Conservation (phyloP, 345 rosid genomes). For the Carallia pectinifolia region DNA sequence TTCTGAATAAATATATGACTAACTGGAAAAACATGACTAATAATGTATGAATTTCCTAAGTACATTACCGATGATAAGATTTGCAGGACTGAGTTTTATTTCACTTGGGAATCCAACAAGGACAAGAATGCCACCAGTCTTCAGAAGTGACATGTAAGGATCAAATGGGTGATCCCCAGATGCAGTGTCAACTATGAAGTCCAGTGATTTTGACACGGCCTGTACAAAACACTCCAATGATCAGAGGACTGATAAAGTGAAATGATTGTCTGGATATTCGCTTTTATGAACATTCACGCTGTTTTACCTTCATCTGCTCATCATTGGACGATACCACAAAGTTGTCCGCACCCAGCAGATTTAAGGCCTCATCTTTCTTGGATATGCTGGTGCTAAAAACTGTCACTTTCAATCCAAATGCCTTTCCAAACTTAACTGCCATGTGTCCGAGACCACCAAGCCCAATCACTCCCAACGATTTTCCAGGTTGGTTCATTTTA, state of each 20-base stretch:
- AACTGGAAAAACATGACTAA: neutral
- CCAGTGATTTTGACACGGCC: constrained; percentile 61
- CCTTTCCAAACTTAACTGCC: constrained; percentile 96
- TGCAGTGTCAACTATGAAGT: constrained; percentile 80
- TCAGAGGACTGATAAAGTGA: neutral
- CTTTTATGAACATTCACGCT: neutral
- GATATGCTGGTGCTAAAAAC: constrained; percentile 78
- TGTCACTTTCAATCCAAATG: constrained; percentile 75
- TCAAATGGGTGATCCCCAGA: constrained; percentile 89
- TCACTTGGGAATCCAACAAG: constrained; percentile 83
- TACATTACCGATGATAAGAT: constrained; percentile 51
- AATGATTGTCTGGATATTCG: no score
- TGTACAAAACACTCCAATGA: constrained; percentile 20
- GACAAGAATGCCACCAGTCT: constrained; percentile 58
- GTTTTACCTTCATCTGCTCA: constrained; percentile 73
- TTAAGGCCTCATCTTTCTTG: constrained; percentile 81
- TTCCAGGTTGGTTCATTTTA: constrained; percentile 80
- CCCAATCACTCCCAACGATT: constrained; percentile 77
- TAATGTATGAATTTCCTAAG: neutral
- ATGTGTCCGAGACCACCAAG: constrained; percentile 95
- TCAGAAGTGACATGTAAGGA: constrained; percentile 73
- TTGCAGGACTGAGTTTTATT: constrained; percentile 75
- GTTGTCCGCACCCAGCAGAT: constrained; percentile 56
- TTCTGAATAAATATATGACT: neutral
- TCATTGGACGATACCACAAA: constrained; percentile 70